Evolutionary conservation across 805 yeast species (phyloP), one percentile per base, ranked within the genome.

Genomic region (Candida koratica): DNA sequence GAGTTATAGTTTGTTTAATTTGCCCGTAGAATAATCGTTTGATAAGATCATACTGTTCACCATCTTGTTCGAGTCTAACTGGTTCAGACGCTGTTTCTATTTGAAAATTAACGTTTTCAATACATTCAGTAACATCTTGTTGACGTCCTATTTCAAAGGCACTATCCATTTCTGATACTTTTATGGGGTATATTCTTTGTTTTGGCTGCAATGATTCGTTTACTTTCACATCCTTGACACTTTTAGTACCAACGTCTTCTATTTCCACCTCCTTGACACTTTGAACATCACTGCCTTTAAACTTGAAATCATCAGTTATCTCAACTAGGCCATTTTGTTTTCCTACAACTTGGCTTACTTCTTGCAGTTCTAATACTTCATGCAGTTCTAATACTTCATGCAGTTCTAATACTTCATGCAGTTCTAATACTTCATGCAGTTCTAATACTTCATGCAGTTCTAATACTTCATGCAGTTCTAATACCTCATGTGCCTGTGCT

Each of bases 121-220:
- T 88, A 58, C 97, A 90, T 55, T 93, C 98, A 0, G 97, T 88
- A 13, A 93, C 97, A 64, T 93, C 98, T 56, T 93, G 98, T 55
- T 93, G 98, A 45, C 95, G 70, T 2, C 96, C 95, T 51, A 81
- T 68, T 52, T 85, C 89, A 36, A 81, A 67, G 0, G 93, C 80
- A 48, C 80, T 75, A 39, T 78, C 88, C 59, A 83, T 72, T 50
- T 82, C 87, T 43, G 79, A 84, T 4, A 77, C 61, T 41, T 71
- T 65, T 10, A 75, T 75, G 25, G 53, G 58, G 27, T 61, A 45
- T 18, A 61, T 45, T 14, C 24, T 27, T 17, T 41, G 34, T 19
- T 34, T 25, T n/a, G n/a, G n/a, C n/a, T n/a, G n/a, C n/a, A n/a
- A n/a, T n/a, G n/a, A n/a, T n/a, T n/a, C n/a, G n/a, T n/a, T n/a